phyloP scores from a whole-genome alignment of 306 rosid genomes.

The Myrica gale region DNA sequence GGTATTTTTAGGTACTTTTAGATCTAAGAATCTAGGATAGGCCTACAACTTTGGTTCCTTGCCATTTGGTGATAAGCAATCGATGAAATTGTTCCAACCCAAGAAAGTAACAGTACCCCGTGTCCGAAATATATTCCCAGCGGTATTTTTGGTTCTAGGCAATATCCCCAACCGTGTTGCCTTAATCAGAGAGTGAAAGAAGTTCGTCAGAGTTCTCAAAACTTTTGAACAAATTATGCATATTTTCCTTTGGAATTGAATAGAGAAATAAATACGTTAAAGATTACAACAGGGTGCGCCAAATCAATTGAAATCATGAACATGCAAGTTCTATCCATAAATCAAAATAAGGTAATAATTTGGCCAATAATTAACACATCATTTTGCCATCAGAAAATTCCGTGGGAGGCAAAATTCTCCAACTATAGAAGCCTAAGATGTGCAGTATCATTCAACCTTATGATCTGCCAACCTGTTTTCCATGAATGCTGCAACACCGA shows the following conservation, averaged over 20 bases:
- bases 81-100: neutral
- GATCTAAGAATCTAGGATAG: neutral
- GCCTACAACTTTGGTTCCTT: neutral
- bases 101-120: neutral
- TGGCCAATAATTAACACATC: slow-evolving; percentile 23
- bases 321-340: slow-evolving; percentile 13
- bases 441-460: slow-evolving; percentile 78
- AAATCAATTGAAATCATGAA: slow-evolving; percentile 26
- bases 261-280: slow-evolving; percentile 39
- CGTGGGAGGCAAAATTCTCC: slow-evolving; percentile 1
- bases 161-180: neutral
- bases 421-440: slow-evolving; percentile 91
- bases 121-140: too few species aligned
- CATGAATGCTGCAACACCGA: slow-evolving; percentile 93
- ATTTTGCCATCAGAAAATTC: neutral
- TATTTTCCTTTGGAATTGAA: slow-evolving; percentile 37
- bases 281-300: slow-evolving; percentile 46
- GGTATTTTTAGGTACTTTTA: too few species aligned
- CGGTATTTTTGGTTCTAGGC: neutral
- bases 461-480: slow-evolving; percentile 96
- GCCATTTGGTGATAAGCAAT: neutral
- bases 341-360: slow-evolving; percentile 11
- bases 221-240: neutral
- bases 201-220: neutral
- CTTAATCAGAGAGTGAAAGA: neutral